Evolutionary conservation across 257 asterid species (phyloP).

Genomic region (Striga asiatica): DNA sequence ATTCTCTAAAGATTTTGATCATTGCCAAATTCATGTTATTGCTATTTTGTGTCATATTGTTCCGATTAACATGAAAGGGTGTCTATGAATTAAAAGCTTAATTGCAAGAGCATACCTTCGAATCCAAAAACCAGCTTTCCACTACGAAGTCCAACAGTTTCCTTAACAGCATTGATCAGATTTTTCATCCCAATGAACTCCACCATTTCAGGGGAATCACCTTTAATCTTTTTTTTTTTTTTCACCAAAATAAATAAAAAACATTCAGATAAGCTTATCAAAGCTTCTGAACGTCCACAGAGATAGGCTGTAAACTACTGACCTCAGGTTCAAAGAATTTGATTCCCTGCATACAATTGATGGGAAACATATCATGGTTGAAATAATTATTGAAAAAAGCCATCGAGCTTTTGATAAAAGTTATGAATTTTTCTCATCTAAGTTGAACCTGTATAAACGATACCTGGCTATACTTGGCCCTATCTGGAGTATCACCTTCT

Average conservation of each 20-base stretch:
- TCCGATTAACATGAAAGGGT: neutral
- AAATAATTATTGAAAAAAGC: no score
- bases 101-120: constrained; percentile 38
- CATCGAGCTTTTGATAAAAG: neutral
- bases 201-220: constrained; percentile 94
- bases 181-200: constrained; percentile 88
- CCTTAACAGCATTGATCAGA: constrained; percentile 61
- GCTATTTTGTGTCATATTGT: neutral
- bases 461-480: constrained; percentile 96
- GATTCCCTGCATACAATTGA: constrained; percentile 61
- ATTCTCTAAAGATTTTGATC: neutral
- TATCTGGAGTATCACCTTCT: constrained; percentile 98
- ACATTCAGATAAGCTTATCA: constrained; percentile 6
- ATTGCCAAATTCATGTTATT: constrained; percentile 3
- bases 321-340: constrained; percentile 99
- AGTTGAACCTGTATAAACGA: neutral
- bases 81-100: constrained; percentile 4
- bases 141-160: constrained; percentile 54
- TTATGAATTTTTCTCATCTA: neutral
- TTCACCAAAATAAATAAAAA: constrained; percentile 21
- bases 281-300: no score
- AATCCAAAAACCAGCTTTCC: constrained; percentile 82
- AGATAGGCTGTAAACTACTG: constrained; percentile 25
- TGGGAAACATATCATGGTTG: no score
- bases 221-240: constrained; percentile 67